Base-by-base conservation (phyloP, 441 rosid species). In the Corymbia calophylla region DNA sequence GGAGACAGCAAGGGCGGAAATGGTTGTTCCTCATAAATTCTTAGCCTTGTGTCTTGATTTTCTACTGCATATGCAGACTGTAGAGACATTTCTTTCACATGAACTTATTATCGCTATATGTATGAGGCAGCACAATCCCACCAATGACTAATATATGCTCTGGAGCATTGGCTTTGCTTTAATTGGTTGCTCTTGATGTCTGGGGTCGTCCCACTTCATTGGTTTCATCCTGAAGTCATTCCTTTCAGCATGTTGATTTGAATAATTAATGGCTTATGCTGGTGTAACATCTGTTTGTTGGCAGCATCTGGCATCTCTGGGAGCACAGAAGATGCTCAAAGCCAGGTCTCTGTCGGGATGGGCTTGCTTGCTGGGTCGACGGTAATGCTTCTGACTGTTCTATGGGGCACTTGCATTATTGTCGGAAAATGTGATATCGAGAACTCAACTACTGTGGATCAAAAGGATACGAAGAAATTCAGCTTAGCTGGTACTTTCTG, bases 291-390 rank as follows among this genome's bases (percentile, higher is more conserved):
- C 53, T 48, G 17, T 77, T 44, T 44, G 7, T 68, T 16, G 87
- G 49, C 29, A 89, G 93, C 91, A 53, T 92, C 92, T 88, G 92
- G 91, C 44, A 49, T 90, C n/a, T 90, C 92, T 31, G 93, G 93
- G 64, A 92, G 89, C 91, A 89, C 48, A 55, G 92, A 88, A 84
- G 85, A 89, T 12, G 92, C 93, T 53, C 93, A 92, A 64, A 88
- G 89, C 58, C 93, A 90, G 86, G 92, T 92, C 85, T 90, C 89
- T n/a, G 93, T 92, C 1, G 92, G 93, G 8, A 92, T 92, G 86
- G 93, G 92, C 29, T 84, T 92, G 89, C 89, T 92, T 4, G 92
- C 91, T 51, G 92, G 93, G 53, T 92, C 93, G 55, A 92, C 91
- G 7, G 90, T 92, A 47, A 86, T 90, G 91, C 93, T 92, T 49